Base-by-base conservation (phyloP, 306 rosid species). In the Calophaca sinica region DNA sequence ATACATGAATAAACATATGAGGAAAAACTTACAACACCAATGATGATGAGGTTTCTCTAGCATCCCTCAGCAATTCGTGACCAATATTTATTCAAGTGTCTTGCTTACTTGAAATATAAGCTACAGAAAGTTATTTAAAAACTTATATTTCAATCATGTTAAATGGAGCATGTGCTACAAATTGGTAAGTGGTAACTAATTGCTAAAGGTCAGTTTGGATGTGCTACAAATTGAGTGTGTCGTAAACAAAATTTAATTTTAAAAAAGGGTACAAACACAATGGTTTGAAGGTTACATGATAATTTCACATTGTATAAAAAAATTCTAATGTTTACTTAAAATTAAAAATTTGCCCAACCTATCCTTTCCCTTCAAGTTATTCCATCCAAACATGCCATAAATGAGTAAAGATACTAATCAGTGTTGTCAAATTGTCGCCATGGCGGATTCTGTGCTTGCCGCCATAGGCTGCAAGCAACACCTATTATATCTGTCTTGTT, bases 241-340 rank as follows among this genome's bases (percentile, higher is more conserved):
- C 7, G 6, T 20, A 14, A 62, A 48, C 35, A 36, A 36, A 9
- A 2, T n/a, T 62, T 6, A 14, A 6, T 8, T 20, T 20, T 20
- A 20, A 20, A 20, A 20, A 20, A 20, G 26, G 26, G 26, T 20
- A 20, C 26, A 20, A 20, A 64, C 1, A 10, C 4, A 1, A 26
- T n/a, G 12, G 39, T 49, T 50, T 38, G 62, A 68, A 65, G 46
- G 13, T 38, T 70, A 70, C 64, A 26, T 39, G 39, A 78, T 28
- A 65, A 39, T n/a, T 26, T 59, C 36, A 49, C 20, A 70, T 14
- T 14, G 12, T 32, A 60, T 38, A 50, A 11, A 26, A 35, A 20
- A 10, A 11, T 4, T 26, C 14, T 2, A 20, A 38, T 6, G 5
- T 5, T n/a, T 4, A 58, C 33, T 41, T 59, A 28, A 57, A 46